Evolutionary conservation across 1,284 basidiomycete species (phyloP), one percentile per base, ranked within the genome.

Genomic region (Porodaedalea pini): DNA sequence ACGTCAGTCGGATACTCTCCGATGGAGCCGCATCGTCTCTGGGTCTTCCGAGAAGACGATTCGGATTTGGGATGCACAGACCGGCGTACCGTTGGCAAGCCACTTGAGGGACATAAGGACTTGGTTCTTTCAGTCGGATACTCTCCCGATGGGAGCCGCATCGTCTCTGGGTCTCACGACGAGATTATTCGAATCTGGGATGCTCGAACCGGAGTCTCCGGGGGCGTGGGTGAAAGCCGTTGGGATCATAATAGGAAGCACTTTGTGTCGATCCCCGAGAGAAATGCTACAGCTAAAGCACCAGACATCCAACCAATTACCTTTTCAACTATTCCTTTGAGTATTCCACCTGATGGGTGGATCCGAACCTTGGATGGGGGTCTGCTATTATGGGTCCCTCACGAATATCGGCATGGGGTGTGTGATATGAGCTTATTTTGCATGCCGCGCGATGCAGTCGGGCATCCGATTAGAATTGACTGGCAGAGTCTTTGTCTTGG

Each of bases 121-220:
- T 48, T n/a, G 19, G 29, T 56, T 4, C 27, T 19, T 5, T 34
- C 29, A 4, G 45, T 56, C 21, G 45, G 98, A 71, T 98, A 95
- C 2, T 73, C 86, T 1, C 79, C 90, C 59, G 78, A 85, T 34
- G 83, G 85, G 2, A 90, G 93, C 0, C 89, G 93, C 66, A 78
- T 98, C 54, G 80, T 99, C 39, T 94, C 96, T 2, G 96, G 94
- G 63, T 98, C 95, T 1, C 95, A 98, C 71, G 97, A 99, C 71
- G 90, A 90, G 2, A 96, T 25, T 15, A 13, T 44, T 10, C 11
- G 49, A 13, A 31, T 51, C 15, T 51, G 49, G 49, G 49, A 51
- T 21, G 58, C 54, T 34, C 32, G 13, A 13, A 34, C 32, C 6
- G 32, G 32, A 6, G 13, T 19, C 11, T 1, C 47, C 25, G 3